phyloP scores from a whole-genome alignment of 2,329 filamentous ascomycete species.

The Coniochaeta sp. region DNA sequence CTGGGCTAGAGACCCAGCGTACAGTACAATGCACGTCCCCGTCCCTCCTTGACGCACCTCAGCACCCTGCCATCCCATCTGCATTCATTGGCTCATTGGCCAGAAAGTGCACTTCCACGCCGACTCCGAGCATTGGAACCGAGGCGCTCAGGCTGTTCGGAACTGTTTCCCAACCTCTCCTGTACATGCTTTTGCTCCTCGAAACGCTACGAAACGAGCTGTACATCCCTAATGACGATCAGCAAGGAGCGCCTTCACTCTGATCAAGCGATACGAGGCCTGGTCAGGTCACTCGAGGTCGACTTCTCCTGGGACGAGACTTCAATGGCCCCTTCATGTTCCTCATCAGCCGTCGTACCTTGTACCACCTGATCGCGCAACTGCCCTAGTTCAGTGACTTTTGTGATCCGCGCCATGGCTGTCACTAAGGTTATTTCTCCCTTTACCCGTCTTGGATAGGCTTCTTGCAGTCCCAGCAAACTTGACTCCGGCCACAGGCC shows the following conservation, averaged over 20 bases:
- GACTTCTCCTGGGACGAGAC: not conserved
- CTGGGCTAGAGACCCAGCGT: not conserved
- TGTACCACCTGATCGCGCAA: not conserved
- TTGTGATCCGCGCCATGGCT: conserved; percentile 6
- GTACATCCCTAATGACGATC: conserved; percentile 18
- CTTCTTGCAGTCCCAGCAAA: conserved; percentile 2
- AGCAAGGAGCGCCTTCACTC: conserved; percentile 10
- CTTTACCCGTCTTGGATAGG: not conserved
- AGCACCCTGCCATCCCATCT: not conserved
- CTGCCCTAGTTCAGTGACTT: not conserved
- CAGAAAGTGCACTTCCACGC: not conserved
- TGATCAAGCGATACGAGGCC: not conserved
- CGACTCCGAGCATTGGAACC: not conserved
- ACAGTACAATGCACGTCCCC: not conserved
- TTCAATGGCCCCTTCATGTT: not conserved
- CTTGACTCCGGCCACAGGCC: conserved; percentile 12
- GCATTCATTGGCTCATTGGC: not conserved
- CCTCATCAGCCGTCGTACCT: not conserved
- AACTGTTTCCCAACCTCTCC: not conserved
- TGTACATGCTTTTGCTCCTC: conserved; percentile 9
- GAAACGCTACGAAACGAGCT: conserved; percentile 20
- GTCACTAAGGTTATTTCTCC: conserved; percentile 11
- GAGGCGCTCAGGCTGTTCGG: not conserved
- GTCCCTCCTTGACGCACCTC: not conserved
- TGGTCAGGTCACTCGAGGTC: not conserved